Evolutionary conservation across 768 basidiomycete species (phyloP).

Genomic region (Mycena epipterygia): DNA sequence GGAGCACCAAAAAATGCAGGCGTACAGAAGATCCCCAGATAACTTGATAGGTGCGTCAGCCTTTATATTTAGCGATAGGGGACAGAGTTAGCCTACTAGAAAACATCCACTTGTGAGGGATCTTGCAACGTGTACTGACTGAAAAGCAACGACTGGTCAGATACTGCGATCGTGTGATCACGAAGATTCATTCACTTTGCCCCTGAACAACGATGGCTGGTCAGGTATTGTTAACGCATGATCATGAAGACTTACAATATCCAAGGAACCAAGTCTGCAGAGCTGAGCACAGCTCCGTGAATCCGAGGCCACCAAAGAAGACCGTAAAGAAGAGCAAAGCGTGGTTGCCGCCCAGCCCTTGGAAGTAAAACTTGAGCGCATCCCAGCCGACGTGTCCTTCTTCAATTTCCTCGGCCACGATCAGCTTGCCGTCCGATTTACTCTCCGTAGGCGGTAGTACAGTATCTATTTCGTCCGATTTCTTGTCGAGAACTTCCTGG

Average conservation of each 20-base stretch:
- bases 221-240: too few species aligned
- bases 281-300: conserved; percentile 29
- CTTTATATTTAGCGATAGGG: neutral
- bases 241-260: too few species aligned
- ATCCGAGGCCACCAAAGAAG: conserved; percentile 30
- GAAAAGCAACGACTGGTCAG: neutral
- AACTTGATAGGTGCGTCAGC: conserved; percentile 3
- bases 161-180: too few species aligned
- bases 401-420: conserved; percentile 74
- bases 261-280: conserved; percentile 44
- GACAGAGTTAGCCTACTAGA: conserved; percentile 38
- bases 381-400: conserved; percentile 70
- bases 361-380: conserved; percentile 43
- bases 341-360: conserved; percentile 39
- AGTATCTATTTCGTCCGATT: conserved; percentile 36
- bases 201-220: too few species aligned
- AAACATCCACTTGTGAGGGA: conserved; percentile 38
- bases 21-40: conserved; percentile 33
- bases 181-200: too few species aligned
- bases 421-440: conserved; percentile 68
- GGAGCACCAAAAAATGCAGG: neutral
- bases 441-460: conserved; percentile 34
- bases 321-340: conserved; percentile 38
- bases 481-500: conserved; percentile 44
- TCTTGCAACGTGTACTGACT: conserved; percentile 30